Percentiles rank a stretch among this genome's conserved stretches.
phyloP scores from a whole-genome alignment of 441 rosid species.

The Lepidium campestre region DNA sequence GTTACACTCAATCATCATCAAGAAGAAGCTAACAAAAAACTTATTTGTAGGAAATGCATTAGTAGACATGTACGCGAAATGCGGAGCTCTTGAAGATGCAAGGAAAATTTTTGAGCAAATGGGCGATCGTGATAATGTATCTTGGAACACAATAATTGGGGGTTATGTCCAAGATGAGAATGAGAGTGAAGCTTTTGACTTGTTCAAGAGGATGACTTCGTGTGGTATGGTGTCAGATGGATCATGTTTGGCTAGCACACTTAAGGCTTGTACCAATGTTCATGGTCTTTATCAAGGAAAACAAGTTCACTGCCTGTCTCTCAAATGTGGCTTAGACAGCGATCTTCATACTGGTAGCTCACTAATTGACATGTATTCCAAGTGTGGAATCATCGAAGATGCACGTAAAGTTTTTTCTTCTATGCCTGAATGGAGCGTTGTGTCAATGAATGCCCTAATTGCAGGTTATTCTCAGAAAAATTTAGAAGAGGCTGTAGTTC shows the following conservation, averaged over 20 bases:
- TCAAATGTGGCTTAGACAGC: conserved; percentile 60
- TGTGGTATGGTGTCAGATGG: conserved; percentile 60
- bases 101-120: conserved; percentile 64
- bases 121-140: conserved; percentile 47
- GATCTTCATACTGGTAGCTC: conserved; percentile 81
- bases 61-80: conserved; percentile 92
- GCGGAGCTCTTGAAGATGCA: conserved; percentile 66
- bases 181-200: conserved; percentile 56
- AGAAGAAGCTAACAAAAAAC: conserved; percentile 48
- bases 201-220: conserved; percentile 58
- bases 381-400: conserved; percentile 46
- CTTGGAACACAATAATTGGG: conserved; percentile 93
- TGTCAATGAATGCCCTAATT: conserved; percentile 77
- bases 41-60: conserved; percentile 82
- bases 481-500: conserved; percentile 46
- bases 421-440: conserved; percentile 61
- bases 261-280: conserved; percentile 80
- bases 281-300: conserved; percentile 51
- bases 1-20: conserved; percentile 62
- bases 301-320: conserved; percentile 63
- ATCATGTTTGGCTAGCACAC: conserved; percentile 65
- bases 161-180: conserved; percentile 77
- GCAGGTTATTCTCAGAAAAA: conserved; percentile 59
- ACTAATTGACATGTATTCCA: conserved; percentile 81
- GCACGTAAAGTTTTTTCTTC: conserved; percentile 41